These are phyloP conservation scores for Ilyonectria sp. DNA, from an alignment of 2,329 filamentous ascomycete genomes.

Conservation along the genomic window DNA sequence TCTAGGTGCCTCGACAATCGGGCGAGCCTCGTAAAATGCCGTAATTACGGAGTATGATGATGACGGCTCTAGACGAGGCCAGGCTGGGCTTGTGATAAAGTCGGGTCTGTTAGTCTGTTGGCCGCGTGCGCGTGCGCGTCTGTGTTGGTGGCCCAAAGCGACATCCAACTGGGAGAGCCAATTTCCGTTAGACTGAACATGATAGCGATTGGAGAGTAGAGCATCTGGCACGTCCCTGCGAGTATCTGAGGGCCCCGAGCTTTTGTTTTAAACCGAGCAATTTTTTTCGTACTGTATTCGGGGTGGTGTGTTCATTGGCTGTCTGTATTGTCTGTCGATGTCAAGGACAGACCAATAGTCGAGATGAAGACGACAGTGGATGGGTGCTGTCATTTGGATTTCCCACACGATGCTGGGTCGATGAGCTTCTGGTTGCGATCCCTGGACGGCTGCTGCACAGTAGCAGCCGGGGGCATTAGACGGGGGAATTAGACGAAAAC, in stretches of 20 bases:
- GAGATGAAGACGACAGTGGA: not conserved
- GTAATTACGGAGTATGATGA: not conserved
- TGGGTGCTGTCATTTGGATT: conserved; percentile 28
- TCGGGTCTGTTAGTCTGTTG: not conserved
- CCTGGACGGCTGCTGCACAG: not conserved
- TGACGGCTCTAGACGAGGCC: not conserved
- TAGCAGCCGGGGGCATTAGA: conserved; percentile 21
- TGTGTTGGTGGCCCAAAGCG: not conserved
- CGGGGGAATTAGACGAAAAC: conserved; percentile 36
- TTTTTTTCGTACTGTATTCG: not conserved
- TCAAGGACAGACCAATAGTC: conserved; percentile 11
- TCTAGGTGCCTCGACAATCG: not conserved
- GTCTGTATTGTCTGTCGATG: conserved; percentile 10
- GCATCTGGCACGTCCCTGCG: conserved; percentile 18
- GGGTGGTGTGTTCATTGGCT: conserved; percentile 19
- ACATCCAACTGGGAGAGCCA: conserved; percentile 13
- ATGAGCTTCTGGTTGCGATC: conserved; percentile 18
- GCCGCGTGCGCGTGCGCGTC: conserved; percentile 5
- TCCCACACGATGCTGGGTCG: conserved; percentile 13
- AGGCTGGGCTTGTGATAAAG: not conserved
- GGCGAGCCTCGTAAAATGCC: not conserved
- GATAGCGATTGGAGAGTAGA: not conserved
- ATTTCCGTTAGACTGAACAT: conserved; percentile 25
- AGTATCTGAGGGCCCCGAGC: conserved; percentile 9
- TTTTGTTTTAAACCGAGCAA: conserved; percentile 4